These are phyloP conservation scores for Penicillium steckii DNA, from an alignment of 495 filamentous ascomycete genomes.

Conservation along the genomic window DNA sequence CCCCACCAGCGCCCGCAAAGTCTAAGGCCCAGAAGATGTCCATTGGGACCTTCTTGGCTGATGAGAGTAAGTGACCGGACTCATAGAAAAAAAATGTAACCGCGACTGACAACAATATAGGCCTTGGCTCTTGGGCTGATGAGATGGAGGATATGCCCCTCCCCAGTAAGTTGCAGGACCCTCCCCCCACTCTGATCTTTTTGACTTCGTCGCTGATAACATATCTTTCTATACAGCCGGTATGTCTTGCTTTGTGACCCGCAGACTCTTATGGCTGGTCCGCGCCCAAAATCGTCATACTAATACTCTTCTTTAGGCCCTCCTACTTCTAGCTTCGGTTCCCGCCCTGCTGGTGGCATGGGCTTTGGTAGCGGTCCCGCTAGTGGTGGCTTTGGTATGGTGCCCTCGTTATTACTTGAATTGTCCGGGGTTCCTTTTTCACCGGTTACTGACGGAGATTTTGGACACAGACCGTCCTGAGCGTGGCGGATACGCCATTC, in stretches of 20 bases:
- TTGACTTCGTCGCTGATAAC: conserved; percentile 18
- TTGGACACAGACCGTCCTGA: conserved; percentile 35
- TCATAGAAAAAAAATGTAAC: conserved; percentile 13
- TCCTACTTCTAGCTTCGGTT: conserved; percentile 38
- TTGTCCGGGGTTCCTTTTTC: not conserved
- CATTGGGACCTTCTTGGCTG: conserved; percentile 84
- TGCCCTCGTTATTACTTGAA: not conserved
- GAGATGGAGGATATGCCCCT: conserved; percentile 88
- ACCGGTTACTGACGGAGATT: not conserved
- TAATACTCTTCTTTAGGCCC: conserved; percentile 28
- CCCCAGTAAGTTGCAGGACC: conserved; percentile 55
- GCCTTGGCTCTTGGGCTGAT: conserved; percentile 94
- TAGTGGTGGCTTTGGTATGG: conserved; percentile 22
- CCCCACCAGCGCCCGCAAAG: conserved; percentile 70
- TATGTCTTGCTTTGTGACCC: conserved; percentile 23
- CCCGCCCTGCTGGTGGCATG: conserved; percentile 45
- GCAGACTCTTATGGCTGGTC: not conserved
- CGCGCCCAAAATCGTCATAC: conserved; percentile 1
- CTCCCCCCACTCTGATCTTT: conserved; percentile 6
- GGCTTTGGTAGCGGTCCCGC: conserved; percentile 40
- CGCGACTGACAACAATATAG: conserved; percentile 52
- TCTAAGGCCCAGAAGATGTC: conserved; percentile 91
- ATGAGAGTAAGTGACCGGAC: conserved; percentile 64
- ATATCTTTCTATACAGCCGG: conserved; percentile 28
- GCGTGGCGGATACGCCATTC: conserved; percentile 60